A percentile compares a stretch with the other conserved stretches of the same genome.
These are phyloP conservation scores for Globisporangium nagaii DNA, from an alignment of 352 stramenopile species.

Conservation along the genomic window DNA sequence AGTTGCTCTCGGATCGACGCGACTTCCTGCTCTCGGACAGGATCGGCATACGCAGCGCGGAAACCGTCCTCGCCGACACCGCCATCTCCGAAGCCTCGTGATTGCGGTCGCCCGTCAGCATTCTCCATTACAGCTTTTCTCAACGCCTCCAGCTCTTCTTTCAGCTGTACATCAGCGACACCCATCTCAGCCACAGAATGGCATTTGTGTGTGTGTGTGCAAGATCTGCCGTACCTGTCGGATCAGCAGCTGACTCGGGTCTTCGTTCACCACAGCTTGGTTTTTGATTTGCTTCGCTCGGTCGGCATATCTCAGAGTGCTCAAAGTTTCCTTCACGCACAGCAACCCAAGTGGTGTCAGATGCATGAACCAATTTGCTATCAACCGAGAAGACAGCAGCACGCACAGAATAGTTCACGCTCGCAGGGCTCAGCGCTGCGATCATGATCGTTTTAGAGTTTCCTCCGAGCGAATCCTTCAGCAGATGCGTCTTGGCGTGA, in stretches of 20 bases:
- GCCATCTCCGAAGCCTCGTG: conserved; percentile 24
- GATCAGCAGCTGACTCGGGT: conserved; percentile 86
- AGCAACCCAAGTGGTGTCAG: too few species aligned
- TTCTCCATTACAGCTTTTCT: conserved; percentile 70
- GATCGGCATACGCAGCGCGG: conserved; percentile 23
- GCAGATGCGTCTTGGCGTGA: conserved; percentile 57
- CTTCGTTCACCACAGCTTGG: conserved; percentile 90
- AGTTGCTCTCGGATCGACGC: conserved; percentile 63
- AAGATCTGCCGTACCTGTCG: conserved; percentile 33
- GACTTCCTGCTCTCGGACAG: conserved; percentile 51
- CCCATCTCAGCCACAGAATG: background rate
- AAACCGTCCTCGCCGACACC: conserved; percentile 16
- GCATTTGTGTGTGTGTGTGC: too few species aligned
- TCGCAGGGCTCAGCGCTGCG: conserved; percentile 79
- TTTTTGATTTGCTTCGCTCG: conserved; percentile 93
- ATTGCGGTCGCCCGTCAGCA: conserved; percentile 40
- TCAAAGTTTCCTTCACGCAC: conserved; percentile 76
- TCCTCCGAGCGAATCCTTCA: conserved; percentile 82
- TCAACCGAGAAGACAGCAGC: too few species aligned
- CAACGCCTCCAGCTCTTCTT: conserved; percentile 72
- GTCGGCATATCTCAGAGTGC: conserved; percentile 88
- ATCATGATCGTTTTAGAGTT: conserved; percentile 92
- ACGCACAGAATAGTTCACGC: conserved; percentile 80
- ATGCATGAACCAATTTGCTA: too few species aligned
- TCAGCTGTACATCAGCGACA: conserved; percentile 27